Evolutionary conservation across 129 eudicot species (phyloP).

Genomic region (Heracleum sosnowskyi): DNA sequence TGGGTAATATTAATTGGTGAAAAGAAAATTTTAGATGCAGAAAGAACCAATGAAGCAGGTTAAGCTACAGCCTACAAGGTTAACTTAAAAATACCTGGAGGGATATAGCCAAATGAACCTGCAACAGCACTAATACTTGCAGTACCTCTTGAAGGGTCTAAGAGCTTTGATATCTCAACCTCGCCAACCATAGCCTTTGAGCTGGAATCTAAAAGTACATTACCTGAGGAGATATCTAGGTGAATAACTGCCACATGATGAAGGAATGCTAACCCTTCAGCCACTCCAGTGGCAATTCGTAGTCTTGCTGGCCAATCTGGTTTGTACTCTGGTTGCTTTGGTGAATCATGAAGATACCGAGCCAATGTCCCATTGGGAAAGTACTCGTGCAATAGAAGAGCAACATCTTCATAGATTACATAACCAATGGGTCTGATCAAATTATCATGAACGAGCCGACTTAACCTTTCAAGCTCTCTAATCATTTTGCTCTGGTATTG

Average conservation of each 20-base stretch:
- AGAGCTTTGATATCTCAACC: conserved; percentile 91
- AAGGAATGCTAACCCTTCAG: conserved; percentile 87
- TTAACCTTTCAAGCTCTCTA: conserved; percentile 88
- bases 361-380: conserved; percentile 72
- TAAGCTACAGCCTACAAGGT: neutral
- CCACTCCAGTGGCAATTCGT: conserved; percentile 79
- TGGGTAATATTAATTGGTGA: neutral
- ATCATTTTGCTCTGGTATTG: conserved; percentile 86
- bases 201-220: conserved; percentile 63
- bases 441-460: conserved; percentile 75
- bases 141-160: conserved; percentile 94
- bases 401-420: conserved; percentile 72
- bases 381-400: conserved; percentile 74
- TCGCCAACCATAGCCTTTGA: conserved; percentile 74
- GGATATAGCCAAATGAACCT: conserved; percentile 96
- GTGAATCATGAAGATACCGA: conserved; percentile 58
- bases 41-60: neutral
- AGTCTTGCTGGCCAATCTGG: conserved; percentile 96
- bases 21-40: neutral
- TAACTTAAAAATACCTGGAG: conserved; percentile 55
- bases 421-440: conserved; percentile 75
- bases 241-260: conserved; percentile 93
- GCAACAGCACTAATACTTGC: conserved; percentile 99
- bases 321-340: conserved; percentile 51
- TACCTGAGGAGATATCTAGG: conserved; percentile 96